Evolutionary conservation across 2,329 filamentous ascomycete species (phyloP), one percentile per base, ranked within the genome.

Genomic region (Fusarium humuli): DNA sequence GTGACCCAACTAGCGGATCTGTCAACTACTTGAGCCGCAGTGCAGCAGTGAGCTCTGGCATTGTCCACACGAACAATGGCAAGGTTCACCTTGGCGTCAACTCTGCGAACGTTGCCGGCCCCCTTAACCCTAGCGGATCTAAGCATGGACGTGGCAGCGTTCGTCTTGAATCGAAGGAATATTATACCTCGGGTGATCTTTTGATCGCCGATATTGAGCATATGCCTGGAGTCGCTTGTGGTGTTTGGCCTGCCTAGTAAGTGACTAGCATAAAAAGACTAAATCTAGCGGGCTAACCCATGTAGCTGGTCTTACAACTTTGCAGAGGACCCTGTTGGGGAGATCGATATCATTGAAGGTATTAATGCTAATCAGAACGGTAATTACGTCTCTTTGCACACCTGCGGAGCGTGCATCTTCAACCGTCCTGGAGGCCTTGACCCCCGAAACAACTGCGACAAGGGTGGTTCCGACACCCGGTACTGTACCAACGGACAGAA

Each of bases 191-290:
- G 2, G 61, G 61, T 37, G 34, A 37, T 7, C 41, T 65, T 6
- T n/a, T 65, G 30, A 65, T 65, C 13, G 61, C 61, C 7, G 61
- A 65, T 48, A 65, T 65, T 14, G 61, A 62, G 23, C 57, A 65
- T 18, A 65, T 65, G 61, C 61, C 61, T 8, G 61, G 61, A 23
- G 49, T 54, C 3, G 61, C 61, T 3, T 65, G 61, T 7, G 58
- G 61, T 14, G 61, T 65, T 9, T 65, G 61, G 61, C 61, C 61
- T 14, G 27, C 61, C 3, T 65, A 50, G 61, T 62, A 47, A 49
- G 57, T 20, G 10, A 2, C 12, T 27, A 27, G 8, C 3, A 14
- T 32, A 13, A 7, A 14, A 7, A 14, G 13, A 14, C 6, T 6
- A 14, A 7, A 10, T 16, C n/a, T 18, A 2, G 6, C 10, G 11